Percentiles rank a stretch among this genome's conserved stretches.
phyloP scores from a whole-genome alignment of 306 rosid species.

The Spatholobus suberectus region DNA sequence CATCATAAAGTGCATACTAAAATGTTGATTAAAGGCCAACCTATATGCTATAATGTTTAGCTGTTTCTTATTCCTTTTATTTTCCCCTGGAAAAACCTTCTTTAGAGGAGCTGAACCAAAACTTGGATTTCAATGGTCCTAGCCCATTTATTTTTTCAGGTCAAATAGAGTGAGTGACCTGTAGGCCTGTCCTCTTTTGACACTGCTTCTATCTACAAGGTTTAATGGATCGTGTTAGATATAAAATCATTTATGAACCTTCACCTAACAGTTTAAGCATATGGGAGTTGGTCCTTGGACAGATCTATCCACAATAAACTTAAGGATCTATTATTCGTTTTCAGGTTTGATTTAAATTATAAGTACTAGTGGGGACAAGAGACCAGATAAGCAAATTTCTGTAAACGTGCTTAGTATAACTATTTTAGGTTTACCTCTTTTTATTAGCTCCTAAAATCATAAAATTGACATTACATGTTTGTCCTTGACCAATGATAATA shows the following conservation, averaged over 20 bases:
- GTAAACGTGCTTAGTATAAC: neutral
- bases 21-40: neutral
- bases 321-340: neutral
- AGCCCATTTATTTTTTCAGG: neutral
- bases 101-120: neutral
- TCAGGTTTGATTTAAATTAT: neutral
- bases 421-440: constrained; percentile 2
- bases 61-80: neutral
- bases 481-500: constrained; percentile 29
- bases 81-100: neutral
- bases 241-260: neutral
- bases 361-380: neutral
- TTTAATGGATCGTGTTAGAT: neutral
- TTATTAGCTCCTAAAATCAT: constrained; percentile 1
- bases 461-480: constrained; percentile 2
- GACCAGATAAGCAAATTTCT: neutral
- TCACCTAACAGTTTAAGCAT: neutral
- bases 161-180: neutral
- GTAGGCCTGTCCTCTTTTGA: constrained; percentile 6
- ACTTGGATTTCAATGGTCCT: neutral
- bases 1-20: neutral
- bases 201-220: neutral
- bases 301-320: neutral
- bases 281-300: neutral
- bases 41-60: neutral